These are phyloP conservation scores for Aureobasidium sp. DNA, from an alignment of 2,329 filamentous ascomycete genomes.

Conservation along the genomic window DNA sequence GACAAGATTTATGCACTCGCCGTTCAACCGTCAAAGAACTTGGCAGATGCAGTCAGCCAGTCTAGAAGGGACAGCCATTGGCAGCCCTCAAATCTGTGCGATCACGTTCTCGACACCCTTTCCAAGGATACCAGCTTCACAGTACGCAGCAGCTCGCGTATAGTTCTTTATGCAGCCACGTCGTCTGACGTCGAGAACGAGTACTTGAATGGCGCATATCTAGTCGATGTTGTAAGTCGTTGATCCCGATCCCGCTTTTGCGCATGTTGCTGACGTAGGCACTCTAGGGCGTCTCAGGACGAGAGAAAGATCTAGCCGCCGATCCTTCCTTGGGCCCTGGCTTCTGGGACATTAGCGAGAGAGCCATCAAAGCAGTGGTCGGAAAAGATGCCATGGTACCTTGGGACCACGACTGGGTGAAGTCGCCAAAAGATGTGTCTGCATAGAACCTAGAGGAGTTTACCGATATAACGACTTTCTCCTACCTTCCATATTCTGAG, in stretches of 20 bases:
- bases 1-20: slow-evolving; percentile 11
- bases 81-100: neutral
- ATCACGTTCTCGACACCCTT: slow-evolving; percentile 4
- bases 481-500: neutral
- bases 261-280: neutral
- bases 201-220: slow-evolving; percentile 9
- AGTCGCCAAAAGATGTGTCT: neutral
- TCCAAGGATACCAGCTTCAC: neutral
- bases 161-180: slow-evolving; percentile 2
- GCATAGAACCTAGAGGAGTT: neutral
- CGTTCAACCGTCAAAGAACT: neutral
- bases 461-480: neutral
- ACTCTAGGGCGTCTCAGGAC: neutral
- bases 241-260: neutral
- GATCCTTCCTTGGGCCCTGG: slow-evolving; percentile 5
- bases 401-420: slow-evolving; percentile 9
- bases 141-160: slow-evolving; percentile 1
- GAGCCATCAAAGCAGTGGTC: slow-evolving; percentile 10
- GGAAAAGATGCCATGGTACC: slow-evolving; percentile 10
- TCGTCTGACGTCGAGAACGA: neutral
- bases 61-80: slow-evolving; percentile 6
- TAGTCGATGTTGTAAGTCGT: slow-evolving; percentile 8
- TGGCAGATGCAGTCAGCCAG: neutral
- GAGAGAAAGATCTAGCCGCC: slow-evolving; percentile 4
- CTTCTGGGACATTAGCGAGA: slow-evolving; percentile 5